These are phyloP conservation scores for Trichoderma parareesei DNA, from an alignment of 495 filamentous ascomycete genomes.

Conservation along the genomic window DNA sequence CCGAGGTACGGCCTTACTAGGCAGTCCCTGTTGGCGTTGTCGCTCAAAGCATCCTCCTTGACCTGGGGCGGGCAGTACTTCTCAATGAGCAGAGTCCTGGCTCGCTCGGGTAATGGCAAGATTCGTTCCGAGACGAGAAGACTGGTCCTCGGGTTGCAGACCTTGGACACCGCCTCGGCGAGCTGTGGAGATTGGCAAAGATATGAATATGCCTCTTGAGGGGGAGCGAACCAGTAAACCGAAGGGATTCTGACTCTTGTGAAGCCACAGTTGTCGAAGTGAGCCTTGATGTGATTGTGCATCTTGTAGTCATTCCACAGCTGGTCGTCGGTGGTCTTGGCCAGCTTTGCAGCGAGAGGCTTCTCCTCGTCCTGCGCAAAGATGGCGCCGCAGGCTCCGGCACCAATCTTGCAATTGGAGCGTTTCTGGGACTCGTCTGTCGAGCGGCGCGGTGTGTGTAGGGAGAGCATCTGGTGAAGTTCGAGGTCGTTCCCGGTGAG, in stretches of 20 bases:
- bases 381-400: constrained; percentile 17
- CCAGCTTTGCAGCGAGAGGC: background rate
- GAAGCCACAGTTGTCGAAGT: background rate
- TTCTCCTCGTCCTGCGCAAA: constrained; percentile 11
- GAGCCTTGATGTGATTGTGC: background rate
- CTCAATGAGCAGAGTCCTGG: constrained; percentile 17
- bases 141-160: constrained; percentile 6
- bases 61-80: constrained; percentile 18
- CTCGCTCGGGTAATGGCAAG: constrained; percentile 10
- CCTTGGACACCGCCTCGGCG: background rate
- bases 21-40: constrained; percentile 21
- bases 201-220: background rate
- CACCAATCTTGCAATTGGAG: too few relatives aligned
- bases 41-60: constrained; percentile 9
- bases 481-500: too few relatives aligned
- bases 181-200: background rate
- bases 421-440: too few relatives aligned
- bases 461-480: too few relatives aligned
- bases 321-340: background rate
- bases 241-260: background rate
- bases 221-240: background rate
- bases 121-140: constrained; percentile 14
- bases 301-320: background rate
- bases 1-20: constrained; percentile 24
- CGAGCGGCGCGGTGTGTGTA: too few relatives aligned